Conservation (phyloP, 2,329 filamentous ascomycete species). For the Colletotrichum higginsianum region DNA sequence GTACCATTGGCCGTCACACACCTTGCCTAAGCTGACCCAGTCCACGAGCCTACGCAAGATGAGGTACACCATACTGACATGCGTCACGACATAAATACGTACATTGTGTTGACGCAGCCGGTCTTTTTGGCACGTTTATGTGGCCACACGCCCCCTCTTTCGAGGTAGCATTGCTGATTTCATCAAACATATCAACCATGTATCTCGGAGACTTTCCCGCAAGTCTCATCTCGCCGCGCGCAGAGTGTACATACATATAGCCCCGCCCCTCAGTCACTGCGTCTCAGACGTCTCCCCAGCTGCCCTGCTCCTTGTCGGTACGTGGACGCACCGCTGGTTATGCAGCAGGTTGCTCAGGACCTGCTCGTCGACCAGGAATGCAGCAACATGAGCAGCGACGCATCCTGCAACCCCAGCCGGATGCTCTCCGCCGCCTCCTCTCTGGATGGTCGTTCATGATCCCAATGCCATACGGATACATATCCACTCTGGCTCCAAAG, state of each 20-base stretch:
- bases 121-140: background rate
- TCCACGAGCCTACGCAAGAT: background rate
- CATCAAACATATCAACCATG: conserved; percentile 29
- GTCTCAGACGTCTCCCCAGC: conserved; percentile 12
- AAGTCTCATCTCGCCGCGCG: conserved; percentile 32
- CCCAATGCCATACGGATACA: conserved; percentile 5
- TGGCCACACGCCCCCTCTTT: conserved; percentile 10
- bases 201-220: conserved; percentile 36
- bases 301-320: conserved; percentile 21
- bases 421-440: conserved; percentile 24
- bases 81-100: background rate
- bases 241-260: background rate
- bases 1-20: conserved; percentile 8
- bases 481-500: conserved; percentile 22
- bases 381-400: conserved; percentile 10
- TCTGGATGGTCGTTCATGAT: background rate
- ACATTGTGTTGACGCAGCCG: conserved; percentile 7
- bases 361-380: conserved; percentile 9
- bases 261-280: conserved; percentile 12
- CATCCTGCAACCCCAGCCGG: conserved; percentile 6
- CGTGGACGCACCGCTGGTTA: conserved; percentile 24
- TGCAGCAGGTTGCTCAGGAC: conserved; percentile 7
- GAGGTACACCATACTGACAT: background rate
- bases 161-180: conserved; percentile 27
- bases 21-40: background rate